Percentiles rank a stretch among this genome's conserved stretches.
Conservation (phyloP, 352 stramenopile species). For the Phytopythium oedochilum region DNA sequence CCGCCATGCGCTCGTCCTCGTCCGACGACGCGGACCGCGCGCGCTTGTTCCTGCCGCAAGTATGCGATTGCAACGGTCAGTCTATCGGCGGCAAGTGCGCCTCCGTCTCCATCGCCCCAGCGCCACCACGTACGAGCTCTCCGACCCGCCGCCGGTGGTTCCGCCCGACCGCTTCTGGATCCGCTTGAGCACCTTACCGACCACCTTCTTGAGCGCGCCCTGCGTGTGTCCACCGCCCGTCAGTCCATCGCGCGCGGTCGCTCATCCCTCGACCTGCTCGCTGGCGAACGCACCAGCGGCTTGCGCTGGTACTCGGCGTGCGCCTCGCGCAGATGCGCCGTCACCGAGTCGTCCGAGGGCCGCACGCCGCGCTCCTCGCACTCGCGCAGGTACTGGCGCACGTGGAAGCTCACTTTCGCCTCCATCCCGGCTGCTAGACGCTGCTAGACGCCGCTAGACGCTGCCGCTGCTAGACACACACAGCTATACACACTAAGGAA, state of each 20-base stretch:
- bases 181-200: constrained; percentile 73
- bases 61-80: too few relatives aligned
- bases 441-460: too few relatives aligned
- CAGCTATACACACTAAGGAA: too few relatives aligned
- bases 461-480: too few relatives aligned
- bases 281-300: constrained; percentile 30
- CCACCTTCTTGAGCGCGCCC: constrained; percentile 54
- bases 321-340: constrained; percentile 56
- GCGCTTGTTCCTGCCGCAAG: constrained; percentile 35
- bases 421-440: constrained; percentile 35
- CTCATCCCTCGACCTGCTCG: too few relatives aligned
- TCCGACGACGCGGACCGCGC: constrained; percentile 50
- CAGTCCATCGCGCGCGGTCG: not conserved
- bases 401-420: constrained; percentile 85
- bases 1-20: constrained; percentile 59
- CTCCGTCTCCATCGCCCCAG: too few relatives aligned
- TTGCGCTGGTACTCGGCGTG: constrained; percentile 88
- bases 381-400: constrained; percentile 78
- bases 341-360: constrained; percentile 59
- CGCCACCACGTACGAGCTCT: constrained; percentile 12
- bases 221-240: constrained; percentile 7
- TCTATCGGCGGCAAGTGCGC: too few relatives aligned
- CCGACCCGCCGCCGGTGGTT: constrained; percentile 5
- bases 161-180: constrained; percentile 7
- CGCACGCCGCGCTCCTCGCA: constrained; percentile 59